Percentiles rank a stretch among this genome's conserved stretches.
These are phyloP conservation scores for Aspergillus neoniger DNA, from an alignment of 2,329 filamentous ascomycete species.

Conservation along the genomic window DNA sequence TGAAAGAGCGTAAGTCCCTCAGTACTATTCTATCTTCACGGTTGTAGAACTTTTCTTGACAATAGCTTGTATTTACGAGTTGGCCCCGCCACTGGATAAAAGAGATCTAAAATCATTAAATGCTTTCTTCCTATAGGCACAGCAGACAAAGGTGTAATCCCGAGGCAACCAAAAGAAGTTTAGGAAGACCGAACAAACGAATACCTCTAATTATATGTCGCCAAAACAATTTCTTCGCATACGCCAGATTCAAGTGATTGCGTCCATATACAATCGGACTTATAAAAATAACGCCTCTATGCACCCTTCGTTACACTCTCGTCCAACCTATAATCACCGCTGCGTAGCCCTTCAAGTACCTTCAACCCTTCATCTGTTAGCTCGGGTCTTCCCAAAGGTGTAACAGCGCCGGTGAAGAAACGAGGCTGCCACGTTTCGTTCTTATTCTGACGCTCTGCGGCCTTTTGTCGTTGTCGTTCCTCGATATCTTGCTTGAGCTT, in stretches of 20 bases:
- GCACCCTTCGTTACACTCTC: conserved; percentile 39
- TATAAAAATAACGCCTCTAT: conserved; percentile 7
- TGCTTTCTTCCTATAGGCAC: background rate
- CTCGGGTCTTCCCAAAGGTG: conserved; percentile 62
- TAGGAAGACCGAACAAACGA: background rate
- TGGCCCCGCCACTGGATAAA: background rate
- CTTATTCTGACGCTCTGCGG: conserved; percentile 71
- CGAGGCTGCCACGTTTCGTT: conserved; percentile 77
- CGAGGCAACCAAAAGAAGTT: background rate
- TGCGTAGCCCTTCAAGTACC: conserved; percentile 58
- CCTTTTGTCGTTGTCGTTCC: conserved; percentile 82
- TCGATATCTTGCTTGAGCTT: conserved; percentile 87
- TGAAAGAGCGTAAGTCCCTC: background rate
- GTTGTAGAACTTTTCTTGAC: background rate
- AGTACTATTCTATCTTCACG: background rate
- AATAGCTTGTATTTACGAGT: background rate
- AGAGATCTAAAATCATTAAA: background rate
- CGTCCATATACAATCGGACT: conserved; percentile 8
- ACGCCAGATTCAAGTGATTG: background rate
- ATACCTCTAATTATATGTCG: background rate
- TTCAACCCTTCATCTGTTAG: conserved; percentile 63
- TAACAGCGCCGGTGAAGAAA: conserved; percentile 73
- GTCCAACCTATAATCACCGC: conserved; percentile 53
- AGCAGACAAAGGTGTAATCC: background rate
- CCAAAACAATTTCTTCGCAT: conserved; percentile 1